phyloP scores from a whole-genome alignment of 441 rosid species.

The Syzygium syzygioides region DNA sequence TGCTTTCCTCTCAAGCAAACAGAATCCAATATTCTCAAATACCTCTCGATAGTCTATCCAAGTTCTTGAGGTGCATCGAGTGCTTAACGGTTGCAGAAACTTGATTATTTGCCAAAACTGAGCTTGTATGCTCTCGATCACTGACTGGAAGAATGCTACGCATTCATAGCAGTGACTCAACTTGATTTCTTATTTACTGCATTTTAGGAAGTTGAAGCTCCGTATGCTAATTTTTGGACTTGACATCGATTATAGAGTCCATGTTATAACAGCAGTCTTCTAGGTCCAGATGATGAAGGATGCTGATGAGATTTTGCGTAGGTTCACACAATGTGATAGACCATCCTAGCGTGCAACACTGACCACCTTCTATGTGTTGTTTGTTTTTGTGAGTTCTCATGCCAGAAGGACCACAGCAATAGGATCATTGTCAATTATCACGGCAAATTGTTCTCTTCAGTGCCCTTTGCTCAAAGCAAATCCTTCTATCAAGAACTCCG shows the following conservation, averaged over 20 bases:
- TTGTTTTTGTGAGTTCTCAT: background rate
- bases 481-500: background rate
- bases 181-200: background rate
- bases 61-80: background rate
- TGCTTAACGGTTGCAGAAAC: background rate
- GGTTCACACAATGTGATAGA: background rate
- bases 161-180: background rate
- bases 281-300: background rate
- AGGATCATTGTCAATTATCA: background rate
- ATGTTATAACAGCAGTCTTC: background rate
- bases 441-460: background rate
- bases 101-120: background rate
- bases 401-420: background rate
- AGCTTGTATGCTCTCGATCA: background rate
- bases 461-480: background rate
- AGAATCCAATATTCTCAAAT: background rate
- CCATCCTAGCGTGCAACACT: background rate
- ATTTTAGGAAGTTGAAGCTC: background rate
- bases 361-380: background rate
- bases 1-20: background rate
- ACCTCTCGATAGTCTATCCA: background rate
- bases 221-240: background rate
- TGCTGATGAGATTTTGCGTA: background rate
- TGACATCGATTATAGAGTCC: background rate
- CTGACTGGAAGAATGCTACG: background rate